Percentiles rank a stretch among this genome's conserved stretches.
phyloP scores from a whole-genome alignment of 306 rosid species.

The Canavalia gladiata region DNA sequence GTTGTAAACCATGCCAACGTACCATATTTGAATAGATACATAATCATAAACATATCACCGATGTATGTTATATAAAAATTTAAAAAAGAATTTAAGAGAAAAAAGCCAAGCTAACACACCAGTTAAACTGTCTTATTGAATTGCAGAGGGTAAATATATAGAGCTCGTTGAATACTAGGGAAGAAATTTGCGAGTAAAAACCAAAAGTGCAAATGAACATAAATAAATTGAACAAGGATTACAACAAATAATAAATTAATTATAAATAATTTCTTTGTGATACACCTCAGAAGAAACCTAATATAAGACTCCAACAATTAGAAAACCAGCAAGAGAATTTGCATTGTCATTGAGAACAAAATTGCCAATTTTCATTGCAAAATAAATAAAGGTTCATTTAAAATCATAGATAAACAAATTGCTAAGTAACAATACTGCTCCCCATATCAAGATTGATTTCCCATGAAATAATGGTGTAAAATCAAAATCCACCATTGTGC shows the following conservation, averaged over 20 bases:
- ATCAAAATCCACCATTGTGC: constrained; percentile 31
- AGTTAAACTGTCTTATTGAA: background rate
- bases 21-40: background rate
- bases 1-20: background rate
- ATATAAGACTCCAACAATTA: background rate
- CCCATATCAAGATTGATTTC: constrained; percentile 6
- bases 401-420: background rate
- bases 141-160: constrained; percentile 27
- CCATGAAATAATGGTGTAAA: constrained; percentile 20
- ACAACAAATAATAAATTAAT: constrained; percentile 35
- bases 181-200: constrained; percentile 29
- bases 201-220: constrained; percentile 18
- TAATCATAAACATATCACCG: background rate
- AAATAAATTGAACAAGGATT: background rate
- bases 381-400: constrained; percentile 13
- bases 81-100: background rate
- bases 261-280: background rate
- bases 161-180: constrained; percentile 15
- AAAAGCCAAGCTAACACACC: constrained; percentile 27
- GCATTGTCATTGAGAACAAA: constrained; percentile 5
- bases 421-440: background rate
- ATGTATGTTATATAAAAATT: background rate
- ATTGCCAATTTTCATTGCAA: constrained; percentile 15
- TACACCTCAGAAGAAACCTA: constrained; percentile 16
- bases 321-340: background rate